Evolutionary conservation across 1,139 yeast genomes (phyloP).

Genomic region (Suhomyces bokatorum): DNA sequence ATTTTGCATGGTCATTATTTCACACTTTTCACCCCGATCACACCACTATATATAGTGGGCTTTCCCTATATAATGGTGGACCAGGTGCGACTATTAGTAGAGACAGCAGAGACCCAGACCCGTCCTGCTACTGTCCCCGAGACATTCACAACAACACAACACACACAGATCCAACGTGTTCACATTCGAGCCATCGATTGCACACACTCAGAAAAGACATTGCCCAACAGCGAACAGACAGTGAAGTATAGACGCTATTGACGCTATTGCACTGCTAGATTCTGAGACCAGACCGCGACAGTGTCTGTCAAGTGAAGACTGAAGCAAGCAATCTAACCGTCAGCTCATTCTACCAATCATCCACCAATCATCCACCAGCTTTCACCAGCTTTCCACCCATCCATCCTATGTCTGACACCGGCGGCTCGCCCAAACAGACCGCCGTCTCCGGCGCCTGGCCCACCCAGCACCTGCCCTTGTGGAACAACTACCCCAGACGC

Average conservation of each 20-base stretch:
- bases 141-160: background rate
- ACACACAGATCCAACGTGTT: no score
- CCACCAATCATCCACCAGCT: no score
- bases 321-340: no score
- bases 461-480: conserved; percentile 6
- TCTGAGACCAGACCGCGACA: no score
- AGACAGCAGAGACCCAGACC: background rate
- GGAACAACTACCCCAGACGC: conserved; percentile 6
- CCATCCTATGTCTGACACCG: background rate
- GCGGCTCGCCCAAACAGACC: conserved; percentile 2
- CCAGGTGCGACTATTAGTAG: background rate
- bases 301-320: no score
- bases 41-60: conserved; percentile 6
- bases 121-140: background rate
- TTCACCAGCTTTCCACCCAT: no score
- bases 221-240: no score
- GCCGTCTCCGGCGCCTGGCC: conserved; percentile 4
- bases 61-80: background rate
- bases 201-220: no score
- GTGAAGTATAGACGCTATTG: no score
- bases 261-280: no score
- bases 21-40: conserved; percentile 11
- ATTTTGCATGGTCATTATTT: conserved; percentile 9
- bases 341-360: no score
- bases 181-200: no score